Evolutionary conservation across 1,284 basidiomycete genomes (phyloP).

Genomic region (Cryptococcus neoformans): DNA sequence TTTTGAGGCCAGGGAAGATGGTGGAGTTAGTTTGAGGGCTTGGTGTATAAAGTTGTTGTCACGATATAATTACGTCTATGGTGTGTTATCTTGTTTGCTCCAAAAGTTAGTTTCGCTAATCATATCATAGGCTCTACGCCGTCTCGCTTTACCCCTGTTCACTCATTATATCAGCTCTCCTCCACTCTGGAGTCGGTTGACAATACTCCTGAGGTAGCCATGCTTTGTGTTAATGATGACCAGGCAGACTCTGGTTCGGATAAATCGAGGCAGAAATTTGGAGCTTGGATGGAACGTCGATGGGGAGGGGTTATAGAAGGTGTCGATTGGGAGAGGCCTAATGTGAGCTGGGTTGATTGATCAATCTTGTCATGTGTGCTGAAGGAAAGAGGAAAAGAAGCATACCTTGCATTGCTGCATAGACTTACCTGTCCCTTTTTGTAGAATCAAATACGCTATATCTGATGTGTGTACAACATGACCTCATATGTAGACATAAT

Average conservation of each 20-base stretch:
- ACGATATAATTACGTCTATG: conserved; percentile 36
- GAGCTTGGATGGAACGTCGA: conserved; percentile 20
- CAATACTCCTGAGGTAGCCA: conserved; percentile 12
- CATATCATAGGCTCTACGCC: conserved; percentile 17
- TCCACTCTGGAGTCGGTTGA: conserved; percentile 13
- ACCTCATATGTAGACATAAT: no score
- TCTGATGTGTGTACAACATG: no score
- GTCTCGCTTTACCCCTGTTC: conserved; percentile 25
- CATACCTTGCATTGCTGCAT: no score
- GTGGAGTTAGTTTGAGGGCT: conserved; percentile 23
- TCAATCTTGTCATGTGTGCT: not conserved
- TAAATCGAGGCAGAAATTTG: conserved; percentile 7
- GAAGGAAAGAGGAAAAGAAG: not conserved
- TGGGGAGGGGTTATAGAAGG: conserved; percentile 15
- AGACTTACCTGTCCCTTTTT: no score
- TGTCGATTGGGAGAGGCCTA: conserved; percentile 20
- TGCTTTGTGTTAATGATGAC: conserved; percentile 43
- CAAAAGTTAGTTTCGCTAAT: not conserved
- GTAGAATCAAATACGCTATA: no score
- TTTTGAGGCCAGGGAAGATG: conserved; percentile 10
- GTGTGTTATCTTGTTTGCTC: conserved; percentile 14
- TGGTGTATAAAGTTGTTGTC: conserved; percentile 42
- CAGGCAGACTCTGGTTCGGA: conserved; percentile 22
- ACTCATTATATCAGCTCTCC: conserved; percentile 15
- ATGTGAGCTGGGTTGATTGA: conserved; percentile 5